Percentiles rank a stretch among this genome's conserved stretches.
phyloP scores from a whole-genome alignment of 1,284 basidiomycete genomes.

The Trametes versicolor region DNA sequence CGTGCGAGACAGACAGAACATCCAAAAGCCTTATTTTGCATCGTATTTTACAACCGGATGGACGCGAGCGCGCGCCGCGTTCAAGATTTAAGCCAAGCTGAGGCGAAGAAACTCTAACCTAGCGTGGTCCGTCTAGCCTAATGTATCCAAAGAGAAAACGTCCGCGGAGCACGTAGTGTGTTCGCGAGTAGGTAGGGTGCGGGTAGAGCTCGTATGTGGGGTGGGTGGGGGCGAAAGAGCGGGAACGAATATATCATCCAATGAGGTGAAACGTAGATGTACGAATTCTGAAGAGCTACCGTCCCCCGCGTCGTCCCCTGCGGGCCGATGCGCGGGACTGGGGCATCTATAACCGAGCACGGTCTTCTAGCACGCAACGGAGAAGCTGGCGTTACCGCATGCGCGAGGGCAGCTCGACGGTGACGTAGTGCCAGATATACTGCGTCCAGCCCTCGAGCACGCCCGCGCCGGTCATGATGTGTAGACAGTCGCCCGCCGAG shows the following conservation, averaged over 20 bases:
- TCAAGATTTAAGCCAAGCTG: background rate
- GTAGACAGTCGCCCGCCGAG: constrained; percentile 66
- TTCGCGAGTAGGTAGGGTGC: too few species aligned
- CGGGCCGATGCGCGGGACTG: background rate
- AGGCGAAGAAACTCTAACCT: background rate
- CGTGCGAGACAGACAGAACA: too few species aligned
- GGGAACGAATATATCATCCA: background rate
- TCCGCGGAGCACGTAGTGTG: background rate
- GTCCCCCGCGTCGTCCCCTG: background rate
- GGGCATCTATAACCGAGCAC: too few species aligned
- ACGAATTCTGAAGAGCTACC: background rate
- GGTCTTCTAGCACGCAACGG: background rate
- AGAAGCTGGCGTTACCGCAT: constrained; percentile 21
- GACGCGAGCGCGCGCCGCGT: background rate
- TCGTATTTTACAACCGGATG: background rate
- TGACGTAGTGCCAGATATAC: constrained; percentile 73
- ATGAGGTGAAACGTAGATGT: too few species aligned
- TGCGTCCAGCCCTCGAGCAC: constrained; percentile 78
- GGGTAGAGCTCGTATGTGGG: too few species aligned
- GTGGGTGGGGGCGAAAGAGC: too few species aligned
- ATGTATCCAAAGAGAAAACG: background rate
- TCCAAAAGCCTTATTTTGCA: background rate
- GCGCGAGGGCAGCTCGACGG: constrained; percentile 46
- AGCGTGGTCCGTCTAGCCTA: background rate
- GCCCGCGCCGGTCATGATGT: constrained; percentile 70